Base-by-base conservation (phyloP, 177 flowering plant species). In the Vitis hybrid region DNA sequence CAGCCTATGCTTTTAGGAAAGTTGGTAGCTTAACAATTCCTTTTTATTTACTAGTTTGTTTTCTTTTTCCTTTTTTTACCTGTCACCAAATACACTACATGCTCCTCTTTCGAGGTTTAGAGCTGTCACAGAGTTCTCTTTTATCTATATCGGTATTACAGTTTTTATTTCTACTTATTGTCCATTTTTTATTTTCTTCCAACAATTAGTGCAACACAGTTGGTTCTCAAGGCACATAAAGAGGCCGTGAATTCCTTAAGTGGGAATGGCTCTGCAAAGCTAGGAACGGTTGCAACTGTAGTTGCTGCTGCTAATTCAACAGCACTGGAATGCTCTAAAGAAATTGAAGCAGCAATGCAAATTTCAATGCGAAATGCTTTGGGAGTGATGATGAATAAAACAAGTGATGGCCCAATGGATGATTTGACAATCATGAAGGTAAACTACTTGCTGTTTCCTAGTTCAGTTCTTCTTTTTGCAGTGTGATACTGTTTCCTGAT, bases 261-360 rank as follows among this genome's bases (percentile, higher is more conserved):
- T 78, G 99, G 98, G 29, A 89, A 76, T 80, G 92, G 98, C 66
- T 83, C 97, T 72, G 75, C 98, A 49, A 87, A 81, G 80, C 71
- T 93, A 53, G 99, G 98, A 69, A 89, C 97, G 15, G 98, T 93
- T 70, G 96, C 98, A 53, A 81, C 99, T 34, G 97, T 95, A 6
- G 99, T 95, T 77, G 97, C 99, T 72, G 97, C 99, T 77, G 98
- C 98, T 60, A 95, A 93, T 82, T 91, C 99, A 39, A 84, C 90
- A 50, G 99, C 97, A 11, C 69, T 73, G 70, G 98, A 95, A 79
- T 82, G 94, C 74, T 82, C 97, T 59, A 95, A 93, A 82, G 98
- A 93, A 84, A 88, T 95, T 83, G 98, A 93, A 85, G 91, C 92
- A 49, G 98, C 99, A 67, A 90, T 95, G 98, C 87, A 83, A 73